These are phyloP conservation scores for Apiotrichum veenhuisii DNA, from an alignment of 1,284 basidiomycete genomes.

Conservation along the genomic window DNA sequence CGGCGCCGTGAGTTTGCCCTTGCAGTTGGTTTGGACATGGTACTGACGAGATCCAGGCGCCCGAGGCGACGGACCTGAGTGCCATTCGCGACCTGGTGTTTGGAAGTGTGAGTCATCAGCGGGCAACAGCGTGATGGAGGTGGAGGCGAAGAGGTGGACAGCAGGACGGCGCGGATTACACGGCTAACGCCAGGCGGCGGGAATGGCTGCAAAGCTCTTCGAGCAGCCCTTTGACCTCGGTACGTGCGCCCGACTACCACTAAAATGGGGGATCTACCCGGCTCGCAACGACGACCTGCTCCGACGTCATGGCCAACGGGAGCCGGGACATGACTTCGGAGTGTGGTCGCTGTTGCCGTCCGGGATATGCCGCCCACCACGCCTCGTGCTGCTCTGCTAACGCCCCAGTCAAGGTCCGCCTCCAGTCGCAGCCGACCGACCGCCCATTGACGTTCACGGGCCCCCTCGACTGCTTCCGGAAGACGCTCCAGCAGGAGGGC, in stretches of 20 bases:
- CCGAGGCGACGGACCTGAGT: neutral
- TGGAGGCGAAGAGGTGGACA: neutral
- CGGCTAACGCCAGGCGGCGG: conserved; percentile 57
- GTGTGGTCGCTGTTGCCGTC: too few relatives aligned
- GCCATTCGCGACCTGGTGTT: conserved; percentile 52
- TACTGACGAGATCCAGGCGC: neutral
- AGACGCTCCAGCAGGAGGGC: conserved; percentile 74
- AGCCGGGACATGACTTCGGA: conserved; percentile 6
- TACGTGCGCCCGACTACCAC: conserved; percentile 17
- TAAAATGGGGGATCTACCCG: too few relatives aligned
- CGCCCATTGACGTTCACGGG: conserved; percentile 66
- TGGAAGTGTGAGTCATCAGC: conserved; percentile 47
- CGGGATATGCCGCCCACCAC: too few relatives aligned
- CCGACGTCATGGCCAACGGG: too few relatives aligned
- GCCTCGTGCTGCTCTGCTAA: neutral
- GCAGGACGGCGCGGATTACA: neutral
- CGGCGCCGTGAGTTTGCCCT: too few relatives aligned
- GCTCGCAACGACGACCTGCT: too few relatives aligned
- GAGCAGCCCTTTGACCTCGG: conserved; percentile 83
- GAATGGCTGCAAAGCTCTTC: conserved; percentile 76
- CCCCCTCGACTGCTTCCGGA: conserved; percentile 71
- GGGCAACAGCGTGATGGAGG: too few relatives aligned
- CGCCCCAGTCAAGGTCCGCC: conserved; percentile 61
- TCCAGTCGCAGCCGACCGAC: conserved; percentile 78
- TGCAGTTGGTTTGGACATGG: too few relatives aligned